Conservation (phyloP, 139 green algal genomes). For the Edaphochlamys debaryana region DNA sequence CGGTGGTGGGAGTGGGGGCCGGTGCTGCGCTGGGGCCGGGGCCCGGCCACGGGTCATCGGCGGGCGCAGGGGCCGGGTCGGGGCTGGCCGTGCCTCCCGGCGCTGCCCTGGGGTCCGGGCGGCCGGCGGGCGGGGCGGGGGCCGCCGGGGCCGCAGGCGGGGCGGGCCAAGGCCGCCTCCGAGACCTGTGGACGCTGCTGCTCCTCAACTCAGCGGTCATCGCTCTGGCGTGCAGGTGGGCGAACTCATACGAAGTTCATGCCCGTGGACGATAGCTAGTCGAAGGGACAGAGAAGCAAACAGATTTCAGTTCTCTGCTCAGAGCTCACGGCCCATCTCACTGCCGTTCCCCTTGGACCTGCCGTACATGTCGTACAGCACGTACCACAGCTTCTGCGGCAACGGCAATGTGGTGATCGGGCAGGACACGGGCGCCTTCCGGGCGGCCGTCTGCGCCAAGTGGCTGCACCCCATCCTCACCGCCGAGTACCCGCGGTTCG, state of each 20-base stretch:
- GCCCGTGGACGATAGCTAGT: too few relatives aligned
- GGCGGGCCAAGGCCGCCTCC: background rate
- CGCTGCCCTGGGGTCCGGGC: background rate
- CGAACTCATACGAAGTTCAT: too few relatives aligned
- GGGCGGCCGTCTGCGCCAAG: slow-evolving; percentile 69
- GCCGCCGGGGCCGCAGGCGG: background rate
- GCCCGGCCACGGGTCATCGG: too few relatives aligned
- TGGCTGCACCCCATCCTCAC: slow-evolving; percentile 80
- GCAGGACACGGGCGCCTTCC: background rate
- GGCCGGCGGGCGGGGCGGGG: background rate
- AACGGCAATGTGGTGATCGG: slow-evolving; percentile 49
- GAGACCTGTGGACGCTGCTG: slow-evolving; percentile 58
- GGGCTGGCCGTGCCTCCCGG: background rate
- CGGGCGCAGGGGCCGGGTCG: background rate
- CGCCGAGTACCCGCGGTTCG: slow-evolving; percentile 72
- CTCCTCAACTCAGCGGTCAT: slow-evolving; percentile 80
- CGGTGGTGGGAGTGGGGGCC: too few relatives aligned
- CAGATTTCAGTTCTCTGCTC: too few relatives aligned
- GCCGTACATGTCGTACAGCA: too few relatives aligned
- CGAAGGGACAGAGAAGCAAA: background rate
- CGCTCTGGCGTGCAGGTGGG: slow-evolving; percentile 69
- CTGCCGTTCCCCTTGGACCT: too few relatives aligned
- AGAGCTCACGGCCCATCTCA: too few relatives aligned
- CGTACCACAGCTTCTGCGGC: slow-evolving; percentile 85
- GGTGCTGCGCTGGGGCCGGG: too few relatives aligned